Evolutionary conservation across 1,284 basidiomycete genomes (phyloP).

Genomic region (Microstroma glucosiphilum): DNA sequence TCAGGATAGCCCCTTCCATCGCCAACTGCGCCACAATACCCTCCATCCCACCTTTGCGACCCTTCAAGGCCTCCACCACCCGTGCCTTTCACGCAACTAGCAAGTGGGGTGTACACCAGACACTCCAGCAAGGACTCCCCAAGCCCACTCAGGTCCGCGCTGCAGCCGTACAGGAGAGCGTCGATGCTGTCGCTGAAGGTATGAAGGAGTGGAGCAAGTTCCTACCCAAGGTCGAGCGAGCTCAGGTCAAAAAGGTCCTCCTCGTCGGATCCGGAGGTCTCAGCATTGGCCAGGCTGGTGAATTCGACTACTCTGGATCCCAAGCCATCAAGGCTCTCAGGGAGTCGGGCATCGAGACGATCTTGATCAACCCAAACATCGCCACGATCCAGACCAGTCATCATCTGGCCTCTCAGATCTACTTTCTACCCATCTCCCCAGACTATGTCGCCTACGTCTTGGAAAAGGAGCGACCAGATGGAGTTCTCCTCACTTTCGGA

Average conservation of each 20-base stretch:
- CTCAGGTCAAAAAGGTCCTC: constrained; percentile 89
- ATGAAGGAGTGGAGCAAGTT: constrained; percentile 44
- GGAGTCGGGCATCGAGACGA: constrained; percentile 89
- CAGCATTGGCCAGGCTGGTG: constrained; percentile 95
- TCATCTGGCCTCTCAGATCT: constrained; percentile 89
- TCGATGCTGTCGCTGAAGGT: constrained; percentile 27
- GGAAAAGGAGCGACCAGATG: constrained; percentile 96
- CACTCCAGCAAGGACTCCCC: too few relatives aligned
- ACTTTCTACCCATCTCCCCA: constrained; percentile 92
- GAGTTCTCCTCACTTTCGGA: constrained; percentile 94
- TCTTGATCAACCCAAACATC: constrained; percentile 59
- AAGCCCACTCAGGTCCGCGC: neutral
- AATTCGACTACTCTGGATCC: constrained; percentile 97
- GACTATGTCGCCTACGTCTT: constrained; percentile 98
- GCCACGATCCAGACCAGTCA: constrained; percentile 61
- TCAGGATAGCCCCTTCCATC: too few relatives aligned
- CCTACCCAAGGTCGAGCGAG: constrained; percentile 37
- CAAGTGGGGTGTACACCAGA: too few relatives aligned
- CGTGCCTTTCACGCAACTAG: too few relatives aligned
- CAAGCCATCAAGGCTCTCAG: constrained; percentile 97
- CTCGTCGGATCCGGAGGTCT: constrained; percentile 95
- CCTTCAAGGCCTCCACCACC: too few relatives aligned
- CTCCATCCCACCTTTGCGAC: too few relatives aligned
- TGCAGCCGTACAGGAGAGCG: neutral
- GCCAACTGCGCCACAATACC: too few relatives aligned